Conservation (phyloP, 176 grass and related monocot genomes). For the Lolium multiflorum region DNA sequence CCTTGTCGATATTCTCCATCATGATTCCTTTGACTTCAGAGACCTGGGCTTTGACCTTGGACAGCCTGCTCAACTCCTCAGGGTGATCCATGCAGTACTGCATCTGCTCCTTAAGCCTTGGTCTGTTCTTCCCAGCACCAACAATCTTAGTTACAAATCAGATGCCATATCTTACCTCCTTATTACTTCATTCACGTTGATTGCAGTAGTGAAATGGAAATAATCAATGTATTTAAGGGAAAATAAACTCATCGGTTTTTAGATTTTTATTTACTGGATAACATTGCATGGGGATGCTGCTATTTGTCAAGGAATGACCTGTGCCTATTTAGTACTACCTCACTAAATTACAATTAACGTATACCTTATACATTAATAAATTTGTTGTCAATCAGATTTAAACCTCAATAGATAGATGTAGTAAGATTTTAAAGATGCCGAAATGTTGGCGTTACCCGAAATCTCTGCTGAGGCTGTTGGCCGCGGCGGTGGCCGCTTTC, state of each 20-base stretch:
- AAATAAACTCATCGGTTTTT: too few species aligned
- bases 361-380: not conserved
- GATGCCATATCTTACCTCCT: not conserved
- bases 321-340: not conserved
- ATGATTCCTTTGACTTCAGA: constrained; percentile 82
- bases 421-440: not conserved
- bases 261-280: not conserved
- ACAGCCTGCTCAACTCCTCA: constrained; percentile 73
- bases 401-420: not conserved
- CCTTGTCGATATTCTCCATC: constrained; percentile 89
- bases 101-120: constrained; percentile 81
- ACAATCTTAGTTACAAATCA: not conserved
- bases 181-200: not conserved
- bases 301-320: not conserved
- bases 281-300: too few species aligned
- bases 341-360: not conserved
- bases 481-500: constrained; percentile 75
- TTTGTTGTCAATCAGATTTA: not conserved
- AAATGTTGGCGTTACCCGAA: constrained; percentile 61
- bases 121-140: constrained; percentile 43
- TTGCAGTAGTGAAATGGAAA: not conserved
- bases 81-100: constrained; percentile 79
- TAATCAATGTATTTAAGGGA: not conserved
- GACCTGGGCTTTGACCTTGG: constrained; percentile 78
- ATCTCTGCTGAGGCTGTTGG: constrained; percentile 75